Base-by-base conservation (phyloP, 2,329 filamentous ascomycete genomes). In the Colletotrichum destructivum region DNA sequence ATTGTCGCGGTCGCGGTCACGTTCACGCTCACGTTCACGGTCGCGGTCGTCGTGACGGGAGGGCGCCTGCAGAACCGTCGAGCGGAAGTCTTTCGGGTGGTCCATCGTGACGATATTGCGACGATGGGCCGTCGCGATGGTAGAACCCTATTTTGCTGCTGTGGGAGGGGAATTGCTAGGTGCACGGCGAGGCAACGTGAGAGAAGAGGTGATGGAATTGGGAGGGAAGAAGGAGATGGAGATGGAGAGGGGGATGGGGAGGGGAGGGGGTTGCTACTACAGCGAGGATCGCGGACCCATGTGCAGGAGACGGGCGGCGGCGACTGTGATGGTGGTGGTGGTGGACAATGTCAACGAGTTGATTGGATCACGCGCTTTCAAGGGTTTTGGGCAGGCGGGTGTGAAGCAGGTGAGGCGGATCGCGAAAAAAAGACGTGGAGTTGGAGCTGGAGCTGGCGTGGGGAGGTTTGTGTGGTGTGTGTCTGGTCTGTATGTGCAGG, bases 61-160 rank as follows among this genome's bases (percentile, higher is more conserved):
- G 83, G 84, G 73, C 81, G 84, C 73, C 76, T 85, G 85, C 79
- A 88, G 80, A 77, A 87, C 84, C 60, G 84, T 87, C 73, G 86
- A 86, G 74, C 81, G 84, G 75, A 87, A 88, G 76, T 82, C 83
- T 63, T 73, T 74, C 46, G 70, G 61, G 75, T 81, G 82, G 69
- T 87, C 84, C 84, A 87, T 87, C 72, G 67, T 77, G 77, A 56
- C 66, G 70, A 62, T 35, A 59, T 55, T 6, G 46, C 12, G 59
- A 74, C 74, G 66, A 55, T 51, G 63, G 55, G 26, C 26, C 51
- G 57, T 54, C 49, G 68, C 21, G 72, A 38, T 71, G 59, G 66
- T 7, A n/a, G 47, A 54, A 35, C 62, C 62, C 62, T 44, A 40
- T 13, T 42, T 23, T 31, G 18, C n/a, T 51, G 23, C 12, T 42